Base-by-base conservation (phyloP, 2,329 filamentous ascomycete genomes). In the Thyridium curvatum region DNA sequence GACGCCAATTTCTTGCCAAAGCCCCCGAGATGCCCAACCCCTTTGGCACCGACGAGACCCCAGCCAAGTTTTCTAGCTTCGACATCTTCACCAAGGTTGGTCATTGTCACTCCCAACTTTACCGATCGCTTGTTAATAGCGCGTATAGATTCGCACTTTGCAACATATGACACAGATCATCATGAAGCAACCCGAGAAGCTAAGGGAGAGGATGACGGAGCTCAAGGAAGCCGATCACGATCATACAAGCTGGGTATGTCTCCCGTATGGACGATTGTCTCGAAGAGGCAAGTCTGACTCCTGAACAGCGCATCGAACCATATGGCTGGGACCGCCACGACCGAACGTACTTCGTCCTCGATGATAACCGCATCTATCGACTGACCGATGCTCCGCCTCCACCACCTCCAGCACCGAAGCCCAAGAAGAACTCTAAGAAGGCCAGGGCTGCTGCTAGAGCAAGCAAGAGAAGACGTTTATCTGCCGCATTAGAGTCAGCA, bases 361-460 rank as follows among this genome's bases (percentile, higher is more conserved):
- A 97, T 52, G 93, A 98, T 58, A 94, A 96, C 52, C 79, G 93
- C 45, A 70, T 98, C 32, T 98, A 98, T 59, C 85, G 90, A 40
- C 73, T 84, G 44, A 88, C 86, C n/a, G 86, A 94, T 43, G 74
- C 84, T 18, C 77, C 79, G 1, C 69, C 77, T 2, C 74, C 79
- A 7, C 61, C 76, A 12, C 63, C 72, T 6, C 64, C 70, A n/a
- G 58, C 71, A 3, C 60, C 72, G 18, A 84, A 84, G 54, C 68
- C 77, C 2, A 69, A 72, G 60, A 77, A 72, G 49, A 86, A 80
- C 52, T 77, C 74, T 18, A 82, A 81, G 50, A 84, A 79, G 49
- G 71, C 72, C 5, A 81, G 77, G 60, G 78, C 72, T 41, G 73
- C 69, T 46, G 72, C 69, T 46, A 75, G 87, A 49, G 74, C 80